Percentiles rank a stretch among this genome's conserved stretches.
phyloP scores from a whole-genome alignment of 192 early-diverging fungal genomes.

The Coemansia aciculifera region DNA sequence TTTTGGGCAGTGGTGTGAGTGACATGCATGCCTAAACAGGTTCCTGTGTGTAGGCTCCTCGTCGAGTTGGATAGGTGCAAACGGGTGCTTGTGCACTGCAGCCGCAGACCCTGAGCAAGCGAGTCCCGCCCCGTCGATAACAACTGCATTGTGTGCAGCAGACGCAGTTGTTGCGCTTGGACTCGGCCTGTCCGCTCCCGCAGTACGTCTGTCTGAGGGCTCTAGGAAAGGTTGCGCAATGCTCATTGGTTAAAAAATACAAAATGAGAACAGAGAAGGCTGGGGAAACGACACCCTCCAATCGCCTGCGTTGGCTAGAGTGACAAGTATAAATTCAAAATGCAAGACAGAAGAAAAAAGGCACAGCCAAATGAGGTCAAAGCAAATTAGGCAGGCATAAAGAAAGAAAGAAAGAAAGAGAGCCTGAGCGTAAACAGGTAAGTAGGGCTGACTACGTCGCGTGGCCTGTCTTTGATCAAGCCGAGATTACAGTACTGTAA shows the following conservation, averaged over 20 bases:
- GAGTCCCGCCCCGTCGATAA: not conserved
- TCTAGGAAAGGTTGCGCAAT: not conserved
- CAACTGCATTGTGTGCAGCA: not conserved
- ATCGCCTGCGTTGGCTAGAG: slow-evolving; percentile 4
- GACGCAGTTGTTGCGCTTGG: not conserved
- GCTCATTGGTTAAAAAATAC: not conserved
- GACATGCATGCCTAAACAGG: slow-evolving; percentile 19
- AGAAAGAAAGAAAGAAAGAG: not conserved
- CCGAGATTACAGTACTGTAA: not conserved
- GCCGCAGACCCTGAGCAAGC: slow-evolving; percentile 3
- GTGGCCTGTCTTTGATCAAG: not conserved
- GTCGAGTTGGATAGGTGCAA: slow-evolving; percentile 27
- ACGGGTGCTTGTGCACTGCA: slow-evolving; percentile 38
- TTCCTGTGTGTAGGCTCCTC: slow-evolving; percentile 28
- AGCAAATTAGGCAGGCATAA: not conserved
- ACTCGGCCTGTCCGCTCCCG: not conserved
- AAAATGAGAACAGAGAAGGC: not conserved
- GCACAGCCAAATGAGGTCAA: not conserved
- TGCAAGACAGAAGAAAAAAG: not conserved
- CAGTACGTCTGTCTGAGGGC: not conserved
- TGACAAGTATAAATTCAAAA: not conserved
- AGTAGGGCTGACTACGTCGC: not conserved
- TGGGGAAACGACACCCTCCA: not conserved
- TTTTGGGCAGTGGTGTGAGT: not conserved
- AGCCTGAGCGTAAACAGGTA: not conserved